Evolutionary conservation across 257 asterid species (phyloP).

Genomic region (Scutellaria minor): DNA sequence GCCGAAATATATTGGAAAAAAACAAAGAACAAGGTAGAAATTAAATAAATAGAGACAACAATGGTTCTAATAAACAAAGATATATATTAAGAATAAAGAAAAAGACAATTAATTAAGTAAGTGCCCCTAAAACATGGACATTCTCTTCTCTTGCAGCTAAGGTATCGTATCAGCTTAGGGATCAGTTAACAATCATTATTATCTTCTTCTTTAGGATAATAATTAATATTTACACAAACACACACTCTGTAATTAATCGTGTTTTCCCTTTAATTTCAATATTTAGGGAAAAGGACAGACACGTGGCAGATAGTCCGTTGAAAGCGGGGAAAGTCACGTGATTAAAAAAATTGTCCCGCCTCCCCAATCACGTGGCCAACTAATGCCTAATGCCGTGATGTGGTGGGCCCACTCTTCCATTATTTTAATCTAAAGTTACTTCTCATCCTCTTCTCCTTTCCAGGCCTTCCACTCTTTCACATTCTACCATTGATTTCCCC

Average conservation of each 20-base stretch:
- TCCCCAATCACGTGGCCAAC: conserved; percentile 94
- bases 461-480: no score
- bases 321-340: conserved; percentile 76
- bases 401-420: conserved; percentile 44
- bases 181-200: conserved; percentile 75
- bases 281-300: conserved; percentile 3
- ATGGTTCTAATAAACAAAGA: no score
- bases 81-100: no score
- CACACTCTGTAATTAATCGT: background rate
- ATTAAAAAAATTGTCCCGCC: conserved; percentile 61
- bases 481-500: no score
- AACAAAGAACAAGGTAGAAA: no score
- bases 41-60: no score
- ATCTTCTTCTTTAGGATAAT: conserved; percentile 46
- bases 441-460: no score
- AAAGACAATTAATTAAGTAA: background rate
- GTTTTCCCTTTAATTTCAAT: no score
- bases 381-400: conserved; percentile 60
- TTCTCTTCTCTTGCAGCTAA: conserved; percentile 42
- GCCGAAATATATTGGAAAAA: no score
- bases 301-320: conserved; percentile 55
- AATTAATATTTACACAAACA: conserved; percentile 4
- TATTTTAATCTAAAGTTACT: no score
- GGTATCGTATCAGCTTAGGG: conserved; percentile 73
- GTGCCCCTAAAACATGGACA: conserved; percentile 54